These are phyloP conservation scores for Jimgerdemannia lactiflua DNA, from an alignment of 192 early-diverging fungal species.

Conservation along the genomic window DNA sequence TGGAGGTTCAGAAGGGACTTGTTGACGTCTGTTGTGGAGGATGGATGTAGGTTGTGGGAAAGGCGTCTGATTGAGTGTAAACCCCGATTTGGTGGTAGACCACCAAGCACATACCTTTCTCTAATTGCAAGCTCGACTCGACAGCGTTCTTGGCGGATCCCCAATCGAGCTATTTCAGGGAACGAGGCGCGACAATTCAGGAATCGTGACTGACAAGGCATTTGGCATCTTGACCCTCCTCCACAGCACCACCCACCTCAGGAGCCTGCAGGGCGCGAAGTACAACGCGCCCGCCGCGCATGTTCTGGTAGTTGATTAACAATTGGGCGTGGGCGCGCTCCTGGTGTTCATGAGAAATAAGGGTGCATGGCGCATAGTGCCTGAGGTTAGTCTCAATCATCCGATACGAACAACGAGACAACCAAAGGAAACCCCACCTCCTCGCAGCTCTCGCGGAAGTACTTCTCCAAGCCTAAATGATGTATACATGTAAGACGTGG, in stretches of 20 bases:
- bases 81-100: too few relatives aligned
- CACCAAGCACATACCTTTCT: slow-evolving; percentile 37
- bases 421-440: slow-evolving; percentile 19
- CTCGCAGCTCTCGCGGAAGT: slow-evolving; percentile 44
- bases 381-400: not conserved
- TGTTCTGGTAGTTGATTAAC: slow-evolving; percentile 51
- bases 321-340: slow-evolving; percentile 43
- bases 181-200: slow-evolving; percentile 2
- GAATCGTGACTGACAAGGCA: not conserved
- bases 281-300: slow-evolving; percentile 53
- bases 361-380: not conserved
- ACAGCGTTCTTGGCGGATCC: slow-evolving; percentile 54
- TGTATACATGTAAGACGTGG: not conserved
- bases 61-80: not conserved
- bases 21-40: slow-evolving; percentile 46
- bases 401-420: not conserved
- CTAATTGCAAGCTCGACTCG: slow-evolving; percentile 52
- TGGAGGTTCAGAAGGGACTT: slow-evolving; percentile 53
- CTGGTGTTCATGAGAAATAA: not conserved
- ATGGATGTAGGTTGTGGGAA: slow-evolving; percentile 6
- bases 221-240: not conserved
- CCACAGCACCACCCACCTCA: slow-evolving; percentile 20
- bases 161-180: slow-evolving; percentile 37
- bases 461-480: slow-evolving; percentile 42
- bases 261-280: slow-evolving; percentile 49